phyloP scores from a whole-genome alignment of 306 rosid genomes.

The Ochetophila trinervis region DNA sequence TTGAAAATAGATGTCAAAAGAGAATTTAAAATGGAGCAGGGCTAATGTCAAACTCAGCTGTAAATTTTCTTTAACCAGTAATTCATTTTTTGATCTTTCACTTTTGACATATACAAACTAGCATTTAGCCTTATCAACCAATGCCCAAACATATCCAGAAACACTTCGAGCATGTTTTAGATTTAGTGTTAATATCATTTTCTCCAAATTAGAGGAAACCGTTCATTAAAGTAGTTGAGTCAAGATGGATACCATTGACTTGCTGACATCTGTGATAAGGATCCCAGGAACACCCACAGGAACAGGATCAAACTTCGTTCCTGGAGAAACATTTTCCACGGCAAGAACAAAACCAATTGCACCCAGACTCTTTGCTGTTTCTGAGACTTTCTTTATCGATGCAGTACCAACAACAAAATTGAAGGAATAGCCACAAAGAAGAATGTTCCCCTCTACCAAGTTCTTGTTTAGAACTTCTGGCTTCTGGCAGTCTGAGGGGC shows the following conservation, averaged over 20 bases:
- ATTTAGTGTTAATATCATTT: neutral
- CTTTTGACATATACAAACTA: neutral
- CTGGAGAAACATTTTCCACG: constrained; percentile 90
- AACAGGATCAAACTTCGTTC: constrained; percentile 94
- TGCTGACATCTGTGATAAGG: constrained; percentile 70
- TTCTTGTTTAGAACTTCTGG: constrained; percentile 88
- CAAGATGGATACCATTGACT: constrained; percentile 62
- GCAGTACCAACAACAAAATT: constrained; percentile 87
- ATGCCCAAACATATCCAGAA: constrained; percentile 4
- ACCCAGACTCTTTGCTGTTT: constrained; percentile 91
- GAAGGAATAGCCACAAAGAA: constrained; percentile 98
- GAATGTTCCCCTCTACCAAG: constrained; percentile 86
- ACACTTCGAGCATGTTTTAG: neutral
- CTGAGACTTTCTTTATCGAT: constrained; percentile 79
- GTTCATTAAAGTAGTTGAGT: constrained; percentile 5
- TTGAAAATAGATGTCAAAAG: constrained; percentile 1
- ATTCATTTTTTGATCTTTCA: neutral
- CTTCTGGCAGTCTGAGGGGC: constrained; percentile 92
- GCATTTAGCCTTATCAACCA: neutral
- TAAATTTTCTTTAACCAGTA: neutral
- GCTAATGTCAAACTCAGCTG: neutral
- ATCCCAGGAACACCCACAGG: constrained; percentile 91
- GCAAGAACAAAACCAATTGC: constrained; percentile 96
- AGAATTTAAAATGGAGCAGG: constrained; percentile 1
- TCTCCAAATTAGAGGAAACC: neutral